These are phyloP conservation scores for Corymbia citriodora DNA, from an alignment of 441 rosid species.

Conservation along the genomic window DNA sequence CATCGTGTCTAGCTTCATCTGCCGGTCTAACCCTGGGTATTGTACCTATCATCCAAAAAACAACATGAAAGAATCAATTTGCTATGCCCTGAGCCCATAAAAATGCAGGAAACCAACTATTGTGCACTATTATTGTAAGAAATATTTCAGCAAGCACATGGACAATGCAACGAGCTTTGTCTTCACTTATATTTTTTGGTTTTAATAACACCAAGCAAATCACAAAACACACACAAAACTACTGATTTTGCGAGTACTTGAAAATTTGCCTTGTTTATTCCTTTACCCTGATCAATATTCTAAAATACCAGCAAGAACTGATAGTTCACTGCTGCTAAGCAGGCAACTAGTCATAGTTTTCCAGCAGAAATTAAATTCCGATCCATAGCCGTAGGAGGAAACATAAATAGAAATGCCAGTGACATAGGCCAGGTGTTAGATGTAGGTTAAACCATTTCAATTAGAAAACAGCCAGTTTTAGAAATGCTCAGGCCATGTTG, in stretches of 20 bases:
- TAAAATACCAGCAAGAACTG: neutral
- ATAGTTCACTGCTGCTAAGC: neutral
- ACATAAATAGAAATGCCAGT: neutral
- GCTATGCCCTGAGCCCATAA: neutral
- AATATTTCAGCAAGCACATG: neutral
- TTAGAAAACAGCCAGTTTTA: neutral
- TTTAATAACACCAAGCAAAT: neutral
- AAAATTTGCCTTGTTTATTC: neutral
- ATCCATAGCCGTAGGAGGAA: neutral
- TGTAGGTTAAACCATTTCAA: neutral
- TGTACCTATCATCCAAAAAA: constrained; percentile 49
- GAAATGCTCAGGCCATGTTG: neutral
- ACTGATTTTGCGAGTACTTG: neutral
- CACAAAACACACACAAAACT: neutral
- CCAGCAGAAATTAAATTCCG: neutral
- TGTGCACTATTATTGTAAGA: neutral
- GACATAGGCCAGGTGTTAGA: neutral
- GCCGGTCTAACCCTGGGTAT: constrained; percentile 71
- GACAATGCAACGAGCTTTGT: neutral
- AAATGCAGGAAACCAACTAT: neutral
- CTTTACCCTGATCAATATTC: neutral
- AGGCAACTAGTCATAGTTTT: neutral
- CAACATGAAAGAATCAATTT: neutral
- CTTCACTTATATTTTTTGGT: neutral
- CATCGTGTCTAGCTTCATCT: constrained; percentile 66